phyloP scores from a whole-genome alignment of 2,329 filamentous ascomycete genomes.

The Penicillium sp. region DNA sequence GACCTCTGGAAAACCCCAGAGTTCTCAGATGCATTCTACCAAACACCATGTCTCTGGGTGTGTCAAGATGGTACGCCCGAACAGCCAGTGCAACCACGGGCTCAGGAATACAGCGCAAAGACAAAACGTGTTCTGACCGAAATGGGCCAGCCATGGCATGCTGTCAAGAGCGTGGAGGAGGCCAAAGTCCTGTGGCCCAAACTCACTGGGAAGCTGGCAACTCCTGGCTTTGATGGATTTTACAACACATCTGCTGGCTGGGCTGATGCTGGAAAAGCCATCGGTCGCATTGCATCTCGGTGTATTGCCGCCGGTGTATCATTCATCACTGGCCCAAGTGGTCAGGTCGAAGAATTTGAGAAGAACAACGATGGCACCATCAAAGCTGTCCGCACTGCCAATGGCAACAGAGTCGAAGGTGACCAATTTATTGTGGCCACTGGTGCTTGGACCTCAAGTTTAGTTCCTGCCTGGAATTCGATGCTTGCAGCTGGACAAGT shows the following conservation, averaged over 20 bases:
- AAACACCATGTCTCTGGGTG: conserved; percentile 25
- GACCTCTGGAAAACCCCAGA: conserved; percentile 59
- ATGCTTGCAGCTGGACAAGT: conserved; percentile 76
- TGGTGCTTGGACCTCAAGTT: conserved; percentile 76
- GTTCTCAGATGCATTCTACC: conserved; percentile 23
- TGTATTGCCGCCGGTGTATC: conserved; percentile 26
- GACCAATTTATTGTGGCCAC: conserved; percentile 75
- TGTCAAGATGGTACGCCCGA: conserved; percentile 22
- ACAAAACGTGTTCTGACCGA: conserved; percentile 23
- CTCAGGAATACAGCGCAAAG: conserved; percentile 23
- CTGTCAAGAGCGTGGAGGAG: conserved; percentile 15
- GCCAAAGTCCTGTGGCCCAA: conserved; percentile 22
- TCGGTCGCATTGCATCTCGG: conserved; percentile 19
- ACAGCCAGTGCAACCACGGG: conserved; percentile 19
- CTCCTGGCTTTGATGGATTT: conserved; percentile 25
- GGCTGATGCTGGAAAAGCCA: conserved; percentile 28
- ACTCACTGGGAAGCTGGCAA: conserved; percentile 18
- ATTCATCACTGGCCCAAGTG: conserved; percentile 26
- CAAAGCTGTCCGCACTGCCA: conserved; percentile 56
- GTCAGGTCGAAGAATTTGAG: conserved; percentile 37
- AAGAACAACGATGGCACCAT: conserved; percentile 40
- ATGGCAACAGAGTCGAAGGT: conserved; percentile 53
- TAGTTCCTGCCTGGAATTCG: conserved; percentile 72
- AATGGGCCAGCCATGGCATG: conserved; percentile 26
- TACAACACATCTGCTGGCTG: conserved; percentile 30